Percentiles rank a stretch among this genome's conserved stretches.
phyloP scores from a whole-genome alignment of 352 stramenopile species.

The Albugo laibachii region DNA sequence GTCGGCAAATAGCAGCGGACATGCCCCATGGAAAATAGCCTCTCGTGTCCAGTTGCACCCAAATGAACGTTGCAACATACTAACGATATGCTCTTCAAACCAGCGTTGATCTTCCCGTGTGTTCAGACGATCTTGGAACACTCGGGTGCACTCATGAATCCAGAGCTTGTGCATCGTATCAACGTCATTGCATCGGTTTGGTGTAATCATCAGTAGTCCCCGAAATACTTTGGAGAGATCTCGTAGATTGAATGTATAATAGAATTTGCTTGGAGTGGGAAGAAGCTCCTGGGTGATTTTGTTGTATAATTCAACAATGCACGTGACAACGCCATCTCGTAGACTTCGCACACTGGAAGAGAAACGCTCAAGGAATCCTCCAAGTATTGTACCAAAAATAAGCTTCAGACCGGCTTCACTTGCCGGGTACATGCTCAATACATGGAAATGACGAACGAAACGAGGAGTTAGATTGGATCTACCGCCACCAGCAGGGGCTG shows the following conservation, averaged over 20 bases:
- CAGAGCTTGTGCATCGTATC: slow-evolving; percentile 82
- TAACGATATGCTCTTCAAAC: slow-evolving; percentile 79
- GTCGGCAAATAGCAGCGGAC: slow-evolving; percentile 83
- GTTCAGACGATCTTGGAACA: slow-evolving; percentile 90
- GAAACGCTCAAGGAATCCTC: slow-evolving; percentile 83
- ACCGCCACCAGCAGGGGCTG: slow-evolving; percentile 80
- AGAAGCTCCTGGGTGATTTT: slow-evolving; percentile 81
- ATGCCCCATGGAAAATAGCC: slow-evolving; percentile 69
- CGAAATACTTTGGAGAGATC: slow-evolving; percentile 94
- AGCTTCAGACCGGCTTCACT: slow-evolving; percentile 73
- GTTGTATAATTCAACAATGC: slow-evolving; percentile 89
- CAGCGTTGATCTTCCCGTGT: slow-evolving; percentile 71
- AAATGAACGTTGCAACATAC: slow-evolving; percentile 59
- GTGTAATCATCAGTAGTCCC: slow-evolving; percentile 86
- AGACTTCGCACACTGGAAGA: slow-evolving; percentile 59
- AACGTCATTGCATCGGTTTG: slow-evolving; percentile 47
- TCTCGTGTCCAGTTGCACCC: slow-evolving; percentile 61
- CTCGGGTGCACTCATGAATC: slow-evolving; percentile 81
- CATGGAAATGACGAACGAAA: slow-evolving; percentile 90
- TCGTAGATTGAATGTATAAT: slow-evolving; percentile 92
- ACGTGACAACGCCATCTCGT: slow-evolving; percentile 63
- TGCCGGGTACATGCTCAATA: slow-evolving; percentile 86
- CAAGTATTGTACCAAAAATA: slow-evolving; percentile 89
- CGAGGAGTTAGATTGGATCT: slow-evolving; percentile 76
- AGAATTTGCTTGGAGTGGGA: slow-evolving; percentile 84